phyloP scores from a whole-genome alignment of 257 asterid species.

The Fraxinus excelsior region DNA sequence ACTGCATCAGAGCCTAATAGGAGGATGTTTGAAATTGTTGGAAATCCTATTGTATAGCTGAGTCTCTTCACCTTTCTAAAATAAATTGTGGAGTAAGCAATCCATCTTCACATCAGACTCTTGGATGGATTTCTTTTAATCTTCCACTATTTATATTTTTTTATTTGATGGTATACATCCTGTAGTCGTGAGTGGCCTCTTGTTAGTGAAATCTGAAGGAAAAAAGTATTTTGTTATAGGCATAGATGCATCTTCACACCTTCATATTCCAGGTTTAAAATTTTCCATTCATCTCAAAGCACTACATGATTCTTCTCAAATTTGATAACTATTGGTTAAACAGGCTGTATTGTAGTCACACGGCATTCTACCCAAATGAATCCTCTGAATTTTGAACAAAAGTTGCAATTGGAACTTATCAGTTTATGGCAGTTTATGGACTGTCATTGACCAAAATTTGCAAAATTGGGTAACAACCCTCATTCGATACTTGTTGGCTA shows the following conservation, averaged over 20 bases:
- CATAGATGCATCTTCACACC: neutral
- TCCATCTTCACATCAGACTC: neutral
- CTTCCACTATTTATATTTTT: slow-evolving; percentile 5
- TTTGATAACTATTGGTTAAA: neutral
- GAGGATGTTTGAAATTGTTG: slow-evolving; percentile 12
- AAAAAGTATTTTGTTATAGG: neutral
- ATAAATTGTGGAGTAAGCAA: neutral
- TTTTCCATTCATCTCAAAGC: neutral
- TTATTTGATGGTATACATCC: neutral
- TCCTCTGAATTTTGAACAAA: neutral
- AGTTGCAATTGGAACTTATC: slow-evolving; percentile 8
- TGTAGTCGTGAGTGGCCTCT: neutral
- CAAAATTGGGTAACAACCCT: neutral
- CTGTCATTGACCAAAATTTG: slow-evolving; percentile 7
- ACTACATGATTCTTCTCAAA: neutral
- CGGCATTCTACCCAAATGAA: neutral
- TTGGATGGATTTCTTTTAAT: neutral
- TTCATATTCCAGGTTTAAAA: neutral
- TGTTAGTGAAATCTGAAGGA: neutral
- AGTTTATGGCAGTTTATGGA: neutral
- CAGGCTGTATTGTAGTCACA: neutral
- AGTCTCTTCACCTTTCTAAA: neutral
- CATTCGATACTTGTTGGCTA: neutral
- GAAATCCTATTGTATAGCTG: neutral
- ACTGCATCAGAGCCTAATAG: neutral